These are phyloP conservation scores for Pythium aquatile DNA, from an alignment of 352 stramenopile species.

Conservation along the genomic window DNA sequence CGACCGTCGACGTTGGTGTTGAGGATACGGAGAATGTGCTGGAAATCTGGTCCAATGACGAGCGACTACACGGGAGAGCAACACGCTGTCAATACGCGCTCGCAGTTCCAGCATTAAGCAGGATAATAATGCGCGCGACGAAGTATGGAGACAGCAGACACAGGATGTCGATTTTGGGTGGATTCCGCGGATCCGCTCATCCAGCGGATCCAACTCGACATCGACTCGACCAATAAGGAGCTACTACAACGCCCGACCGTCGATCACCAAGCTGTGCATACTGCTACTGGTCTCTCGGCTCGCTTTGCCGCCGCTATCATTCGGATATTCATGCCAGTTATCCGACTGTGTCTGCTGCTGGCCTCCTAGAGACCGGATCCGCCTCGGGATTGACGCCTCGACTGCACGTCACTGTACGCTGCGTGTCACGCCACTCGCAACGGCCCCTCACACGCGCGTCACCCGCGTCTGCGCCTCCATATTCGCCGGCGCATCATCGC, in stretches of 20 bases:
- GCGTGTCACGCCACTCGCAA: not conserved
- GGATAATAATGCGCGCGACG: slow-evolving; percentile 3
- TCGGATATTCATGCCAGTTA: not conserved
- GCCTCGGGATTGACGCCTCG: not conserved
- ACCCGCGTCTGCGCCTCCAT: slow-evolving; percentile 1
- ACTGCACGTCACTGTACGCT: not conserved
- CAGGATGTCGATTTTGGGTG: not conserved
- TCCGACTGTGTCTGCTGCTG: too few species aligned
- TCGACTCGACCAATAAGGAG: not conserved
- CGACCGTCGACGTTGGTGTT: slow-evolving; percentile 99
- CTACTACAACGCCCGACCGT: not conserved
- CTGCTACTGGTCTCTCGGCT: not conserved
- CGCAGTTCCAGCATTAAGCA: not conserved
- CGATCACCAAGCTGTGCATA: not conserved
- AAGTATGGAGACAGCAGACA: not conserved
- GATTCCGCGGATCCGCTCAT: not conserved
- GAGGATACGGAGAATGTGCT: slow-evolving; percentile 99
- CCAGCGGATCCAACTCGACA: not conserved
- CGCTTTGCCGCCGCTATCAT: not conserved
- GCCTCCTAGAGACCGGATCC: not conserved
- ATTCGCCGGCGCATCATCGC: slow-evolving; percentile 2
- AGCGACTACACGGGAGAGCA: slow-evolving; percentile 56
- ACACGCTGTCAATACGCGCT: slow-evolving; percentile 20
- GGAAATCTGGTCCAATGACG: slow-evolving; percentile 96
- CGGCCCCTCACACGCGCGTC: not conserved